Percentiles rank a stretch among this genome's conserved stretches.
Evolutionary conservation across 805 yeast species (phyloP).

Genomic region (Saccharomycopsis fodiens): DNA sequence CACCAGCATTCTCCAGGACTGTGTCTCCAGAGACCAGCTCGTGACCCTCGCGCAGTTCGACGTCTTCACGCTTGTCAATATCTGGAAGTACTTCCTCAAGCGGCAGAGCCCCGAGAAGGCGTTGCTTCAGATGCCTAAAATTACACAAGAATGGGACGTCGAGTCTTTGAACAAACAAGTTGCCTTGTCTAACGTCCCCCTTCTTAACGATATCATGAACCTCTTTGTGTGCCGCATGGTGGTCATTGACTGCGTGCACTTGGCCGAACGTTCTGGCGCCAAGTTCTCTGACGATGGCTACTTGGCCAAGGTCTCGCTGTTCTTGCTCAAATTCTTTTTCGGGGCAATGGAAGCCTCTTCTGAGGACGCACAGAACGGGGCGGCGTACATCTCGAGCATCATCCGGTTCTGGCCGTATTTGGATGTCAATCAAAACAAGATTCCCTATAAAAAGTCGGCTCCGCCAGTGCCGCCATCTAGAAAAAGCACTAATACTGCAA

Average conservation of each 20-base stretch:
- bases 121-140: neutral
- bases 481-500: no score
- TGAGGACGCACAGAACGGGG: conserved; percentile 42
- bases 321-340: conserved; percentile 48
- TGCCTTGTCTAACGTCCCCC: neutral
- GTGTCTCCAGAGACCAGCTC: conserved; percentile 41
- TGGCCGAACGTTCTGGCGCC: conserved; percentile 22
- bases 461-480: conserved; percentile 21
- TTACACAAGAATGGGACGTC: neutral
- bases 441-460: conserved; percentile 16
- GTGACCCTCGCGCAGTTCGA: conserved; percentile 52
- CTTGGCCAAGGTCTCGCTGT: conserved; percentile 31
- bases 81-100: conserved; percentile 37
- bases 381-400: conserved; percentile 45
- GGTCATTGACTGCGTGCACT: conserved; percentile 35
- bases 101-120: conserved; percentile 31
- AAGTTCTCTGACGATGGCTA: conserved; percentile 27
- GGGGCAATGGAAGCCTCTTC: conserved; percentile 38
- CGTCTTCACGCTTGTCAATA: conserved; percentile 41
- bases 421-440: conserved; percentile 12
- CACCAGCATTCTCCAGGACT: conserved; percentile 25
- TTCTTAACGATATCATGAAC: conserved; percentile 21
- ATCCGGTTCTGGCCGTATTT: conserved; percentile 39
- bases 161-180: neutral
- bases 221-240: conserved; percentile 31